Evolutionary conservation across 345 rosid genomes (phyloP).

Genomic region (Gossypium arboreum): DNA sequence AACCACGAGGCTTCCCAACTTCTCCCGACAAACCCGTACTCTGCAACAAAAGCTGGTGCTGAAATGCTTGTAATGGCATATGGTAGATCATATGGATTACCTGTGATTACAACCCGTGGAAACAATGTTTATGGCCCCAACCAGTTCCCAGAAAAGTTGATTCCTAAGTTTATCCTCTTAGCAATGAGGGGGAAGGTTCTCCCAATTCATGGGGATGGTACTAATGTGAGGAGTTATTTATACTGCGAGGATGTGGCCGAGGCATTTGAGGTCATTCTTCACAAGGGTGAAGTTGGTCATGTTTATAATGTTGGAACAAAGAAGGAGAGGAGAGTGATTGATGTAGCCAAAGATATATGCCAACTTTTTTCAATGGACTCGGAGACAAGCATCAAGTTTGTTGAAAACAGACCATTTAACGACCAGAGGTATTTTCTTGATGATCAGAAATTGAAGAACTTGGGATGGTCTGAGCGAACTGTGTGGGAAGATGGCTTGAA

Average conservation of each 20-base stretch:
- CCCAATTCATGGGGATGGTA: slow-evolving; percentile 89
- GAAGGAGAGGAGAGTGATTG: slow-evolving; percentile 83
- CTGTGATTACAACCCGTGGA: slow-evolving; percentile 90
- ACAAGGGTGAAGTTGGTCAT: slow-evolving; percentile 89
- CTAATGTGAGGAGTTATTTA: slow-evolving; percentile 76
- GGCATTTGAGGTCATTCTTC: slow-evolving; percentile 83
- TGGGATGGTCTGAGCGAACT: slow-evolving; percentile 84
- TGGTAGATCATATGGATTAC: slow-evolving; percentile 82
- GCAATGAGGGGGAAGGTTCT: slow-evolving; percentile 69
- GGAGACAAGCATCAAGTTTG: slow-evolving; percentile 60
- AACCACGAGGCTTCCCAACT: slow-evolving; percentile 92
- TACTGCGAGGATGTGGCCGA: slow-evolving; percentile 92
- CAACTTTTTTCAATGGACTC: slow-evolving; percentile 66
- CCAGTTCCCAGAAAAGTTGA: slow-evolving; percentile 84
- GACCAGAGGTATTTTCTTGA: slow-evolving; percentile 93
- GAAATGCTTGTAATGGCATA: slow-evolving; percentile 98
- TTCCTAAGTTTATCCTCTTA: slow-evolving; percentile 80
- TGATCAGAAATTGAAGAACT: slow-evolving; percentile 69
- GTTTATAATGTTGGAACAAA: slow-evolving; percentile 85
- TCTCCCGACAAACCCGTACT: slow-evolving; percentile 90
- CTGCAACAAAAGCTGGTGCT: slow-evolving; percentile 88
- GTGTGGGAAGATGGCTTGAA: slow-evolving; percentile 79
- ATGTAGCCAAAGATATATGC: slow-evolving; percentile 76
- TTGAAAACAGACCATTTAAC: slow-evolving; percentile 81
- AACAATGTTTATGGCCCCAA: slow-evolving; percentile 89